Evolutionary conservation across 495 filamentous ascomycete genomes (phyloP).

Genomic region (Aspergillus avenaceus): DNA sequence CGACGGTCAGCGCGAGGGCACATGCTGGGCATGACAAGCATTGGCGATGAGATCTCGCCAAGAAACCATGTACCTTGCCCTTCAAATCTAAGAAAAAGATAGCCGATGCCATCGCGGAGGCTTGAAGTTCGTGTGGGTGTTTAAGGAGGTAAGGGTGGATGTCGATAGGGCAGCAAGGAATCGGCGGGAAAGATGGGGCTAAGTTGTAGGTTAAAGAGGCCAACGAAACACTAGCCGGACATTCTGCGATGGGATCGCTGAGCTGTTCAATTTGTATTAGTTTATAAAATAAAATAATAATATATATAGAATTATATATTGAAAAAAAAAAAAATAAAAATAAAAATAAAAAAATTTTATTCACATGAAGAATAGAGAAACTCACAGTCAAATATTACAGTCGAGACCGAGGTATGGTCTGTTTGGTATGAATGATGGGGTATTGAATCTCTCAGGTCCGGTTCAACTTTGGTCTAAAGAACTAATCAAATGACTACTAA

Average conservation of each 20-base stretch:
- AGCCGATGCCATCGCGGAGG: conserved; percentile 82
- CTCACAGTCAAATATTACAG: no score
- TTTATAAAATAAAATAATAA: neutral
- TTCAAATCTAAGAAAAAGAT: conserved; percentile 99
- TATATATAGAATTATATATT: neutral
- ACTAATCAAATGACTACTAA: no score
- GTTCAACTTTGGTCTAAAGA: no score
- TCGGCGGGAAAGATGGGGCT: conserved; percentile 11
- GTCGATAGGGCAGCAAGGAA: conserved; percentile 13
- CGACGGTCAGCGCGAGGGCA: conserved; percentile 26
- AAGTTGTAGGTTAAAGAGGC: conserved; percentile 11
- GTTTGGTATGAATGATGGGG: no score
- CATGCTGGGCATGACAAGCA: neutral
- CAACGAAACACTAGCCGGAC: conserved; percentile 20
- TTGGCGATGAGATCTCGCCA: neutral
- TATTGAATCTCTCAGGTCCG: no score
- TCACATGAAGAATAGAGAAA: no score
- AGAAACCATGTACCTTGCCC: conserved; percentile 74
- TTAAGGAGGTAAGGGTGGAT: conserved; percentile 5
- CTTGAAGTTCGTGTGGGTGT: conserved; percentile 17
- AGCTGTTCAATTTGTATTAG: neutral
- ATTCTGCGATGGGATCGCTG: conserved; percentile 6
- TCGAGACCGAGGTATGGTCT: no score
- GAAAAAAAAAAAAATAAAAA: neutral
- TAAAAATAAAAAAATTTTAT: no score